Evolutionary conservation across 2,329 filamentous ascomycete genomes (phyloP).

Genomic region (Trichoderma lentiforme): DNA sequence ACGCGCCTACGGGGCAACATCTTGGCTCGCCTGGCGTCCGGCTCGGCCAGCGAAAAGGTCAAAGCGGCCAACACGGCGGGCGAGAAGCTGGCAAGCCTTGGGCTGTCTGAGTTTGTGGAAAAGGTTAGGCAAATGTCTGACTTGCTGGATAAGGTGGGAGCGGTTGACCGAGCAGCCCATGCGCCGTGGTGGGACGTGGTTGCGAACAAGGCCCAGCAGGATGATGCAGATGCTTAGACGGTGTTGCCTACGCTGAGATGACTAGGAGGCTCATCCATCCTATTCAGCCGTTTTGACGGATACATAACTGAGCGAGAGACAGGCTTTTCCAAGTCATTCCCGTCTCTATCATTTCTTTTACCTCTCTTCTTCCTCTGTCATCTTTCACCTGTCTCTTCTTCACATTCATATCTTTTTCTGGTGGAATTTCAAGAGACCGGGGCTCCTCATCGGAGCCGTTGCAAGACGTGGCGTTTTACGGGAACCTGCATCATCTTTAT

Average conservation of each 20-base stretch:
- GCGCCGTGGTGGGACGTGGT: constrained; percentile 68
- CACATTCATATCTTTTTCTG: neutral
- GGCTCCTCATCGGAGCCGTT: neutral
- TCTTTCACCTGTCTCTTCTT: neutral
- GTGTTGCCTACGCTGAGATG: constrained; percentile 29
- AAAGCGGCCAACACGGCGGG: constrained; percentile 65
- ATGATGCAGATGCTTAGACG: constrained; percentile 31
- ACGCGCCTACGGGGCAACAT: constrained; percentile 66
- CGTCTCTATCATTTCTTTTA: neutral
- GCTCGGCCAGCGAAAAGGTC: constrained; percentile 66
- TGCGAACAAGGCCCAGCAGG: constrained; percentile 52
- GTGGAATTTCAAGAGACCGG: neutral
- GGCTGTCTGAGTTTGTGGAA: constrained; percentile 70
- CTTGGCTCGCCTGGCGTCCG: constrained; percentile 60
- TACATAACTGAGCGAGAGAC: neutral
- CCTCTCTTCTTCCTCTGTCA: neutral
- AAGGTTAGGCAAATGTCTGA: constrained; percentile 68
- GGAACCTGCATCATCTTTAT: neutral
- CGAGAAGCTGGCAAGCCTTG: constrained; percentile 66
- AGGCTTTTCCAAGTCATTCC: neutral
- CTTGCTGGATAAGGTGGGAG: constrained; percentile 60
- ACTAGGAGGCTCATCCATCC: constrained; percentile 19
- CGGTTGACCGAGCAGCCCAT: constrained; percentile 66
- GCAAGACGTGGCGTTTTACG: constrained; percentile 6
- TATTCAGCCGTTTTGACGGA: neutral